Percentiles rank a stretch among this genome's conserved stretches.
These are phyloP conservation scores for Baorangia bicolor DNA, from an alignment of 768 basidiomycete genomes.

Conservation along the genomic window DNA sequence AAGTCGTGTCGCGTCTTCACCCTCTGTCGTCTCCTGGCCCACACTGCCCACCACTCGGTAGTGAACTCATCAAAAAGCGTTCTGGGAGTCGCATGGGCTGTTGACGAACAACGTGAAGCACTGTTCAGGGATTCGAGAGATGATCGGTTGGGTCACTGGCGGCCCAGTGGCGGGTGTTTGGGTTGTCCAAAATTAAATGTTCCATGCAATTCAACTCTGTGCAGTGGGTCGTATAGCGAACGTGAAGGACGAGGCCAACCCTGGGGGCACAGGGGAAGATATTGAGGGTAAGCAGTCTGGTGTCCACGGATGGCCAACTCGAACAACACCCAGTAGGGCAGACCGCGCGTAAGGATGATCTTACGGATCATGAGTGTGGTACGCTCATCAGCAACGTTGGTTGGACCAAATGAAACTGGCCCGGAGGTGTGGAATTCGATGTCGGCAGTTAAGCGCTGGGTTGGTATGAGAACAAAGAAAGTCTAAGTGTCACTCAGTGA, in stretches of 20 bases:
- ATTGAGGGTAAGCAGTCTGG: background rate
- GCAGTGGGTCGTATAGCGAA: background rate
- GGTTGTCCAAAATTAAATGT: too few species aligned
- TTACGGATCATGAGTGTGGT: background rate
- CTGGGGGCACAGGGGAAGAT: background rate
- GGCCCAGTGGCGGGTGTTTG: too few species aligned
- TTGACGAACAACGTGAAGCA: background rate
- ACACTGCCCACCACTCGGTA: background rate
- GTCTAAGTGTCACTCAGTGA: background rate
- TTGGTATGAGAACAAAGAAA: conserved; percentile 3
- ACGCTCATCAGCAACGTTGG: background rate
- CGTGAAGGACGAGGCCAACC: background rate
- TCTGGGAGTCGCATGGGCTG: background rate
- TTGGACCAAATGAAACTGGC: background rate
- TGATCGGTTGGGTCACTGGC: too few species aligned
- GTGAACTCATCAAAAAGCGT: background rate
- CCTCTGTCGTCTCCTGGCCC: background rate
- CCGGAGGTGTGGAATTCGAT: background rate
- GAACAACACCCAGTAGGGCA: background rate
- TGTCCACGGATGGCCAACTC: background rate
- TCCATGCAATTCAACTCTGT: background rate
- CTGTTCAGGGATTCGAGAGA: too few species aligned
- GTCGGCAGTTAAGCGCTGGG: conserved; percentile 2
- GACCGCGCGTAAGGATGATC: background rate
- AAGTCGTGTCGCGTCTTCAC: background rate